Evolutionary conservation across 2,329 filamentous ascomycete genomes (phyloP).

Genomic region (Sclerotinia spermophila): DNA sequence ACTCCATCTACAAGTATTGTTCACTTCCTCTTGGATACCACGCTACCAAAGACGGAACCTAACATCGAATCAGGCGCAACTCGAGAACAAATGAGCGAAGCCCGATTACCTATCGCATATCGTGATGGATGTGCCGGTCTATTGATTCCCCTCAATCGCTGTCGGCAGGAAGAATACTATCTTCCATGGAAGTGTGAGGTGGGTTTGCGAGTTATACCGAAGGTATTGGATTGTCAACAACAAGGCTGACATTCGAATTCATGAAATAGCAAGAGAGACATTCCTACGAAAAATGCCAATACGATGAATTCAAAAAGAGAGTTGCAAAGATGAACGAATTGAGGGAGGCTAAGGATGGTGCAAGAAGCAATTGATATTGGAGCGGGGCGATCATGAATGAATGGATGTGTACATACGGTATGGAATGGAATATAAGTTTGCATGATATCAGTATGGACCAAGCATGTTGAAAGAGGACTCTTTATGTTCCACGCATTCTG

Average conservation of each 20-base stretch:
- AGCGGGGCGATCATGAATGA: background rate
- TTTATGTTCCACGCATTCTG: background rate
- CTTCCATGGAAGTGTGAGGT: conserved; percentile 98
- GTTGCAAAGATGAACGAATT: conserved; percentile 99
- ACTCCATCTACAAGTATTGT: conserved; percentile 29
- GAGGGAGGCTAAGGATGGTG: conserved; percentile 76
- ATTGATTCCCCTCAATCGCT: conserved; percentile 91
- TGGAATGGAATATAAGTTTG: conserved; percentile 22
- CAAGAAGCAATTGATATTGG: conserved; percentile 69
- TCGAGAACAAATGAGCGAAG: conserved; percentile 90
- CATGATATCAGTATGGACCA: background rate
- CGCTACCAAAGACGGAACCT: conserved; percentile 44
- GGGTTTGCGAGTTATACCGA: conserved; percentile 38
- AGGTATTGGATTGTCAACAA: background rate
- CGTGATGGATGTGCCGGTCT: conserved; percentile 94
- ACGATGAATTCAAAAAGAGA: conserved; percentile 96
- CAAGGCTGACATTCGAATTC: conserved; percentile 22
- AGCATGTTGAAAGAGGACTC: background rate
- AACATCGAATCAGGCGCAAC: conserved; percentile 51
- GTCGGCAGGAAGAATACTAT: conserved; percentile 88
- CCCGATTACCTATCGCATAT: conserved; percentile 83
- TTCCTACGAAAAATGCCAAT: conserved; percentile 98
- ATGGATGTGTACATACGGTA: conserved; percentile 27
- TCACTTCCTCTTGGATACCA: conserved; percentile 11
- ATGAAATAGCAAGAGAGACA: conserved; percentile 81